Percentiles rank a stretch among this genome's conserved stretches.
phyloP scores from a whole-genome alignment of 495 filamentous ascomycete genomes.

The Pseudoneurospora amorphoporcata region DNA sequence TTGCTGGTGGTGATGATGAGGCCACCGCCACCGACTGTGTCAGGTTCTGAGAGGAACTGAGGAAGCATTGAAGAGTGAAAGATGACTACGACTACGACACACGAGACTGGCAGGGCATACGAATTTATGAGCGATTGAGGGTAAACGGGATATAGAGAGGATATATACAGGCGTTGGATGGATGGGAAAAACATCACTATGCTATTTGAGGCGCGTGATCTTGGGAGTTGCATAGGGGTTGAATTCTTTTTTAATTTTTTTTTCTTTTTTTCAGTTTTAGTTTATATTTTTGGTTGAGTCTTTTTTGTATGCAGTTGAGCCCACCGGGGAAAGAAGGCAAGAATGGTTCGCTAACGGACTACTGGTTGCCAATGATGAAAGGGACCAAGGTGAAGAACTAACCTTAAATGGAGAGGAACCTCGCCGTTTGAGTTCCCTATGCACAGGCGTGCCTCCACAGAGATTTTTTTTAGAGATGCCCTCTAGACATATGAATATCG shows the following conservation, averaged over 20 bases:
- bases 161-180: neutral
- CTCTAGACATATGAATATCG: neutral
- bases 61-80: neutral
- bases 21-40: neutral
- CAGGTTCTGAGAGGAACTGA: too few species aligned
- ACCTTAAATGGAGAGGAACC: neutral
- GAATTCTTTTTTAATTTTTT: too few species aligned
- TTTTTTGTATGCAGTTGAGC: too few species aligned
- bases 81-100: neutral
- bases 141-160: neutral
- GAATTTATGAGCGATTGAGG: neutral
- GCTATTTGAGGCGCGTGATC: too few species aligned
- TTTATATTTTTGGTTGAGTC: too few species aligned
- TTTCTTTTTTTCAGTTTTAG: too few species aligned
- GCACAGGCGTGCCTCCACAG: neutral
- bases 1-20: neutral
- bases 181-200: neutral
- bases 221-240: too few species aligned
- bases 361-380: too few species aligned
- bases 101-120: neutral
- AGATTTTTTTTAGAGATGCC: neutral
- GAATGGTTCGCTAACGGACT: too few species aligned
- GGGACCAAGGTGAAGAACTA: neutral
- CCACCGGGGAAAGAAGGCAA: too few species aligned
- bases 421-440: neutral